Evolutionary conservation across 2,329 filamentous ascomycete genomes (phyloP).

Genomic region (Penicillium sp.): DNA sequence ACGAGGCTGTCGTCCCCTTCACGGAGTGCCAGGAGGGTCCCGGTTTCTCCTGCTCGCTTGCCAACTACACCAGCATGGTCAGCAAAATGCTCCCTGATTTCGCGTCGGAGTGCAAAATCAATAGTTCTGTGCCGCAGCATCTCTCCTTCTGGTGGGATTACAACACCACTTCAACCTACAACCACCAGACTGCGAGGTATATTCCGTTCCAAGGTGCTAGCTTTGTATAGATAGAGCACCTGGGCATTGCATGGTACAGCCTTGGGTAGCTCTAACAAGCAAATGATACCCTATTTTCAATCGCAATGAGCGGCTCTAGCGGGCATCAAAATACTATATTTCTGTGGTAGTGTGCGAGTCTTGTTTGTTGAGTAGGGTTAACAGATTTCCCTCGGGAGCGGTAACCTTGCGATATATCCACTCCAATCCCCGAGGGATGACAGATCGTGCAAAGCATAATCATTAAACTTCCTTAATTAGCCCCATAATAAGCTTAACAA

Average conservation of each 20-base stretch:
- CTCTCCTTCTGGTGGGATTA: constrained; percentile 21
- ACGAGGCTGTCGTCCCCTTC: constrained; percentile 24
- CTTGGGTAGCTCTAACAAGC: not conserved
- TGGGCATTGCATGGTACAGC: not conserved
- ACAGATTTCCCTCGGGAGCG: too few species aligned
- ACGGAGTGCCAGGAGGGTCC: constrained; percentile 16
- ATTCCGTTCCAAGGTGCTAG: constrained; percentile 1
- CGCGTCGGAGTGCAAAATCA: constrained; percentile 9
- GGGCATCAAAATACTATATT: not conserved
- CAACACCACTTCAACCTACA: constrained; percentile 5
- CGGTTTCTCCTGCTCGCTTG: constrained; percentile 20
- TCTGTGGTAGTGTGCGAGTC: not conserved
- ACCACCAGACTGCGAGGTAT: constrained; percentile 7
- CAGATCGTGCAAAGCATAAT: too few species aligned
- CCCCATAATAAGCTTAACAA: too few species aligned
- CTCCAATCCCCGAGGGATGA: too few species aligned
- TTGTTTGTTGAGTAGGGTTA: not conserved
- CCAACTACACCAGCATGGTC: constrained; percentile 10
- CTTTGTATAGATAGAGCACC: not conserved
- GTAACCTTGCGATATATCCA: too few species aligned
- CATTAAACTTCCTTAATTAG: too few species aligned
- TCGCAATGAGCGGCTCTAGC: too few species aligned
- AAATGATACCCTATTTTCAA: not conserved
- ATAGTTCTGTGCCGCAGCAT: constrained; percentile 13
- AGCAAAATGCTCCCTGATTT: constrained; percentile 9